A percentile compares a stretch with the other conserved stretches of the same genome.
These are phyloP conservation scores for Globisporangium orthogonon DNA, from an alignment of 352 stramenopile genomes.

Conservation along the genomic window DNA sequence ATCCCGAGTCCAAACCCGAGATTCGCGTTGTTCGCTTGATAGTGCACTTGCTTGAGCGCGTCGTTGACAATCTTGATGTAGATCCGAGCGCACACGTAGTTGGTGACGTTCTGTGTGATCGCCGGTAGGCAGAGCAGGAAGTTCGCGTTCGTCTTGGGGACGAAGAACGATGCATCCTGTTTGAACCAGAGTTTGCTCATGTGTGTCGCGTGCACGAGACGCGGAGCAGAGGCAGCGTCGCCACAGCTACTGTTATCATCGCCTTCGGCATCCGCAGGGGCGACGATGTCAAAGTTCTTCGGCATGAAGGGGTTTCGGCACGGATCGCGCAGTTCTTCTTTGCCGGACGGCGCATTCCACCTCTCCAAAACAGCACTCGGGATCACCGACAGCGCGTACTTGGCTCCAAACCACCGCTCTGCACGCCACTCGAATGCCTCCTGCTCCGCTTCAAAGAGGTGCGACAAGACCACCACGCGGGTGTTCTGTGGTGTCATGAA, in stretches of 20 bases:
- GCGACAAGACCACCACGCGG: constrained; percentile 52
- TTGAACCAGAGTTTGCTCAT: constrained; percentile 76
- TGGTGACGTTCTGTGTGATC: constrained; percentile 30
- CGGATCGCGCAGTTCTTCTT: constrained; percentile 13
- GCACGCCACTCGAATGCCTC: constrained; percentile 2
- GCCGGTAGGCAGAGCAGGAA: constrained; percentile 55
- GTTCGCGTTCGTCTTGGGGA: constrained; percentile 63
- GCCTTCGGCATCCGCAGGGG: constrained; percentile 1
- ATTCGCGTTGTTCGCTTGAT: constrained; percentile 56
- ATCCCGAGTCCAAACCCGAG: constrained; percentile 48
- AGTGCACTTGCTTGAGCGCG: constrained; percentile 54
- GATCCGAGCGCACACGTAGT: constrained; percentile 54
- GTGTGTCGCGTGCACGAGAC: constrained; percentile 24
- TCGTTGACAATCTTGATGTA: constrained; percentile 64
- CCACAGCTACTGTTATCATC: background rate
- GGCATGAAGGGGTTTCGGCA: constrained; percentile 67
- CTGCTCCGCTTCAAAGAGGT: constrained; percentile 26
- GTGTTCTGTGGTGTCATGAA: constrained; percentile 46
- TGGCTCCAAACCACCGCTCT: constrained; percentile 59
- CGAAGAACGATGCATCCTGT: constrained; percentile 47
- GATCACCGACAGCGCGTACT: constrained; percentile 42
- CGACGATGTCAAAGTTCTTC: constrained; percentile 44
- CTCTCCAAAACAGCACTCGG: constrained; percentile 10
- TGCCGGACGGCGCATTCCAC: constrained; percentile 15
- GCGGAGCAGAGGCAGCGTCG: constrained; percentile 14